A percentile compares a stretch with the other conserved stretches of the same genome.
Conservation (phyloP, 2,329 filamentous ascomycete species). For the Geosmithia flava region DNA sequence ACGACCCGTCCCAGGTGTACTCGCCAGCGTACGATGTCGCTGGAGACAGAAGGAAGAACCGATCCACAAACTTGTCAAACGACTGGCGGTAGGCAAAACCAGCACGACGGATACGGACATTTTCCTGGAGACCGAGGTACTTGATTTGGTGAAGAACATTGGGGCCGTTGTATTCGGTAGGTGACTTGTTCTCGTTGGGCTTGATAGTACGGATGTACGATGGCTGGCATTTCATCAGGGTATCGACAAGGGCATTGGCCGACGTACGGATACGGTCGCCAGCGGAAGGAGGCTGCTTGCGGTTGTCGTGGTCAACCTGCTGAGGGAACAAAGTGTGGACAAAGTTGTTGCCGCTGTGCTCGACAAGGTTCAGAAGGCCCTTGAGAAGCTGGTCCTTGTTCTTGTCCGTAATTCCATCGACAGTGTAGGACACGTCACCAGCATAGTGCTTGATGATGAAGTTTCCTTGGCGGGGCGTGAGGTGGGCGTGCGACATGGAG, state of each 20-base stretch:
- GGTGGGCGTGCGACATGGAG: slow-evolving; percentile 81
- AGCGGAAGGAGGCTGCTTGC: slow-evolving; percentile 83
- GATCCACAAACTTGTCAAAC: slow-evolving; percentile 96
- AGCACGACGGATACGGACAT: slow-evolving; percentile 90
- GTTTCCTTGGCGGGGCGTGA: slow-evolving; percentile 83
- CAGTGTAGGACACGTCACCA: slow-evolving; percentile 87
- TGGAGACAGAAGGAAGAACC: slow-evolving; percentile 89
- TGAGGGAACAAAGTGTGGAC: slow-evolving; percentile 83
- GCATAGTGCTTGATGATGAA: slow-evolving; percentile 99
- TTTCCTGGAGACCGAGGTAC: slow-evolving; percentile 97
- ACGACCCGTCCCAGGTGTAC: slow-evolving; percentile 88
- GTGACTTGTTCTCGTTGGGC: slow-evolving; percentile 97
- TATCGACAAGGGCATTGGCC: slow-evolving; percentile 88
- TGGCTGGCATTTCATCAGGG: slow-evolving; percentile 92
- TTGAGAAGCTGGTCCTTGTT: slow-evolving; percentile 98
- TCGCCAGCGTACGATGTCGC: slow-evolving; percentile 94
- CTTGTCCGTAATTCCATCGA: slow-evolving; percentile 97
- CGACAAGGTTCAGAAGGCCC: slow-evolving; percentile 79
- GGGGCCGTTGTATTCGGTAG: slow-evolving; percentile 77
- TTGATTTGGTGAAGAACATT: slow-evolving; percentile 98
- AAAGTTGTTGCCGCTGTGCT: slow-evolving; percentile 73
- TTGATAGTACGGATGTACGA: slow-evolving; percentile 99
- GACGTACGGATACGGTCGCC: slow-evolving; percentile 94
- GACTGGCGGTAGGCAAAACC: slow-evolving; percentile 95
- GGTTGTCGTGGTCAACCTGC: slow-evolving; percentile 91